Conservation (phyloP, 495 filamentous ascomycete genomes). For the Hyphodiscus hymeniophilus region DNA sequence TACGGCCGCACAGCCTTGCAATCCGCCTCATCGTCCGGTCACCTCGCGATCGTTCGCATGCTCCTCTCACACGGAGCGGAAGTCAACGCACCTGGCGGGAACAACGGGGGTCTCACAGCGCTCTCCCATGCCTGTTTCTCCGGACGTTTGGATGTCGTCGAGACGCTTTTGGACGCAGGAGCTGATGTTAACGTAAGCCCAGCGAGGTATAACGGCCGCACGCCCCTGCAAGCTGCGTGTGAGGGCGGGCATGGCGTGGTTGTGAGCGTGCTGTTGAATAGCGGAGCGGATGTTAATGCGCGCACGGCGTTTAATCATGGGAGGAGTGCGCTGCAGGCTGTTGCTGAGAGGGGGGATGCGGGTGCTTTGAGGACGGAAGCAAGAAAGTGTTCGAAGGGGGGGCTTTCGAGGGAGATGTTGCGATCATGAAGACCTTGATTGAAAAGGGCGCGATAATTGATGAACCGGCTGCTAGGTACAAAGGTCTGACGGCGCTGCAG, state of each 20-base stretch:
- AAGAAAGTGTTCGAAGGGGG: no score
- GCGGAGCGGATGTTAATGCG: slow-evolving; percentile 4
- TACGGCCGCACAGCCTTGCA: slow-evolving; percentile 30
- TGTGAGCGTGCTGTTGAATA: neutral
- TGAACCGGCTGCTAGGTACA: slow-evolving; percentile 23
- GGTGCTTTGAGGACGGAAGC: no score
- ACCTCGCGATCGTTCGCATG: slow-evolving; percentile 19
- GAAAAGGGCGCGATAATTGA: slow-evolving; percentile 22
- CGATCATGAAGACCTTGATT: slow-evolving; percentile 1
- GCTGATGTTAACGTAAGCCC: slow-evolving; percentile 9
- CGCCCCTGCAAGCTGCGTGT: slow-evolving; percentile 18
- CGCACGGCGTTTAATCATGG: neutral
- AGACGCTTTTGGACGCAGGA: slow-evolving; percentile 1
- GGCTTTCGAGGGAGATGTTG: no score
- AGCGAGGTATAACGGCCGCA: neutral
- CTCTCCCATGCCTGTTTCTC: slow-evolving; percentile 26
- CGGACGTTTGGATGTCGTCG: slow-evolving; percentile 22
- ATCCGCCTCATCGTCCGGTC: slow-evolving; percentile 25
- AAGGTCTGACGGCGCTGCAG: slow-evolving; percentile 29
- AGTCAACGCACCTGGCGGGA: slow-evolving; percentile 25
- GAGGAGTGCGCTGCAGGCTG: slow-evolving; percentile 1
- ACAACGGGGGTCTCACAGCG: slow-evolving; percentile 23
- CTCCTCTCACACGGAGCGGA: slow-evolving; percentile 25
- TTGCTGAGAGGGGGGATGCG: slow-evolving; percentile 16
- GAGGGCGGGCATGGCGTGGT: slow-evolving; percentile 9